Evolutionary conservation across 2,329 filamentous ascomycete species (phyloP).

Genomic region (Aureobasidium sp.): DNA sequence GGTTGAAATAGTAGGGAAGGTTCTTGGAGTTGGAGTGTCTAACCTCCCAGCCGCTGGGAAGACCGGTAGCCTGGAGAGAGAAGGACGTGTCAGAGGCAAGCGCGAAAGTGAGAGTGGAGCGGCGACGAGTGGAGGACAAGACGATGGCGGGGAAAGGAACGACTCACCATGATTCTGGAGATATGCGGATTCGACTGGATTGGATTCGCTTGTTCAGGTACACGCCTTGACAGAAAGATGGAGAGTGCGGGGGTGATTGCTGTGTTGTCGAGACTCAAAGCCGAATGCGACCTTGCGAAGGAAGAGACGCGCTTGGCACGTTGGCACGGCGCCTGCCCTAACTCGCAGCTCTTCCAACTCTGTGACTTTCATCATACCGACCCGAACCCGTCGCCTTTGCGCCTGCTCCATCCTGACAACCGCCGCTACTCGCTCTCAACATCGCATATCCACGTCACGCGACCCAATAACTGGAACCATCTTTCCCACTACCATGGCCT

Average conservation of each 20-base stretch:
- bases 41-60: conserved; percentile 86
- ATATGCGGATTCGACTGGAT: not conserved
- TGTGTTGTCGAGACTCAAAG: not conserved
- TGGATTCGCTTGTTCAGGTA: not conserved
- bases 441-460: not conserved
- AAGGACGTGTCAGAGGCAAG: not conserved
- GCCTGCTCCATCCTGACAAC: not conserved
- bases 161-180: conserved; percentile 6
- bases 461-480: not conserved
- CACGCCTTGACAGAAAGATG: not conserved
- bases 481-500: conserved; percentile 17
- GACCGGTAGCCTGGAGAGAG: conserved; percentile 47
- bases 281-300: not conserved
- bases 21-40: conserved; percentile 98
- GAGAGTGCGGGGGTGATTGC: not conserved
- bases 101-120: not conserved
- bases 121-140: conserved; percentile 23
- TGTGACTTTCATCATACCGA: not conserved
- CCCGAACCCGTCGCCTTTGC: not conserved
- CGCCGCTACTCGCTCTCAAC: not conserved
- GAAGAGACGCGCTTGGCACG: not conserved
- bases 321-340: not conserved
- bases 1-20: conserved; percentile 97
- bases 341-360: not conserved
- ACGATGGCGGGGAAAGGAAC: not conserved